Conservation (phyloP, 495 filamentous ascomycete genomes). For the Jackrogersella minutella region DNA sequence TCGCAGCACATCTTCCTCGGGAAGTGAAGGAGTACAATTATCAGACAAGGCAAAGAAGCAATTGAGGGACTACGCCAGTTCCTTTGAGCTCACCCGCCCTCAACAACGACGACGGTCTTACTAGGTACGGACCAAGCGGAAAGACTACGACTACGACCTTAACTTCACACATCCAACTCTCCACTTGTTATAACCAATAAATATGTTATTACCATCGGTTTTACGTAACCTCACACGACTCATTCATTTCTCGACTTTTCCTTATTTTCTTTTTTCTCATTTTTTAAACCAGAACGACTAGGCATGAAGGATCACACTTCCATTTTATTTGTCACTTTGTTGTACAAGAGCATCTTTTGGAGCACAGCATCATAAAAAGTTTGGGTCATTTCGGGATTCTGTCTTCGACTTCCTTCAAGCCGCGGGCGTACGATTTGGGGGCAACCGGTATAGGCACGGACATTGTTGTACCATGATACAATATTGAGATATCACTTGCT, state of each 20-base stretch:
- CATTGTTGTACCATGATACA: slow-evolving; percentile 48
- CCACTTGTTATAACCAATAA: slow-evolving; percentile 41
- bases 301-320: slow-evolving; percentile 39
- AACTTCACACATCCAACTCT: slow-evolving; percentile 33
- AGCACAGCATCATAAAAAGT: slow-evolving; percentile 62
- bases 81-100: slow-evolving; percentile 80
- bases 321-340: slow-evolving; percentile 52
- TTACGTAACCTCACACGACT: slow-evolving; percentile 46
- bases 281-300: slow-evolving; percentile 38
- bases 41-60: slow-evolving; percentile 81
- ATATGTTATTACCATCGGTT: slow-evolving; percentile 37
- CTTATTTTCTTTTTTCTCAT: slow-evolving; percentile 7
- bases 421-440: slow-evolving; percentile 48
- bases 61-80: slow-evolving; percentile 83
- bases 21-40: slow-evolving; percentile 63
- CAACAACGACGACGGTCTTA: slow-evolving; percentile 59
- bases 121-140: slow-evolving; percentile 31
- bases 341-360: slow-evolving; percentile 62
- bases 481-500: slow-evolving; percentile 47
- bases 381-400: slow-evolving; percentile 50
- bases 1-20: slow-evolving; percentile 65
- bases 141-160: slow-evolving; percentile 4
- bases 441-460: slow-evolving; percentile 42
- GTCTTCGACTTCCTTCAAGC: slow-evolving; percentile 44
- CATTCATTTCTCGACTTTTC: slow-evolving; percentile 42